A percentile compares a stretch with the other conserved stretches of the same genome.
Evolutionary conservation across 2,329 filamentous ascomycete genomes (phyloP).

Genomic region (Fonsecaea pedrosoi): DNA sequence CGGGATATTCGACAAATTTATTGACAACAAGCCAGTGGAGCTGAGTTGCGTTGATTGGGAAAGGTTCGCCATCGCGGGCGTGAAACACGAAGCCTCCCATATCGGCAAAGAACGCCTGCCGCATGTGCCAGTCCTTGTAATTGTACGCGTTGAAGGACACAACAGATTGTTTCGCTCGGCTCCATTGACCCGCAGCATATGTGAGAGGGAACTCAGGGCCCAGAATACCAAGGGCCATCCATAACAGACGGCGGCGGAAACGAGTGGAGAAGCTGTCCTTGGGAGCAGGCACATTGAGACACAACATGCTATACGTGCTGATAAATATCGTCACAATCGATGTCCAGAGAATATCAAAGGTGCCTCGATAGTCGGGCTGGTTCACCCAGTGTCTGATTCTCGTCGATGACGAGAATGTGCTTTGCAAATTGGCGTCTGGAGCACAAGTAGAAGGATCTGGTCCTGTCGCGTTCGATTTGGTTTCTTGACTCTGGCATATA

Average conservation of each 20-base stretch:
- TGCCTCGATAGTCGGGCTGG: slow-evolving; percentile 48
- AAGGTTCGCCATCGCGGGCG: slow-evolving; percentile 41
- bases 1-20: slow-evolving; percentile 36
- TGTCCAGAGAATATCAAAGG: slow-evolving; percentile 50
- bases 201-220: slow-evolving; percentile 50
- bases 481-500: slow-evolving; percentile 5
- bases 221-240: slow-evolving; percentile 47
- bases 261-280: slow-evolving; percentile 44
- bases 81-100: slow-evolving; percentile 51
- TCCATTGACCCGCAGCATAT: slow-evolving; percentile 47
- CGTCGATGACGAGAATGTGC: slow-evolving; percentile 7
- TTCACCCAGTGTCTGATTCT: slow-evolving; percentile 44
- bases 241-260: slow-evolving; percentile 44
- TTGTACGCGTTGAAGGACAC: slow-evolving; percentile 38
- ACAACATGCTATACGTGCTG: slow-evolving; percentile 51
- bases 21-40: slow-evolving; percentile 41
- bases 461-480: neutral
- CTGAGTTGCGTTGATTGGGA: slow-evolving; percentile 49
- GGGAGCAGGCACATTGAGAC: slow-evolving; percentile 47
- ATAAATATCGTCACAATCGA: slow-evolving; percentile 52
- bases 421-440: neutral
- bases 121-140: slow-evolving; percentile 48
- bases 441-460: neutral
- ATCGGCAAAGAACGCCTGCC: slow-evolving; percentile 52
- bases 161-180: slow-evolving; percentile 46